Percentiles rank a stretch among this genome's conserved stretches.
Conservation (phyloP, 139 green algal species). For the Micractinium conductrix region DNA sequence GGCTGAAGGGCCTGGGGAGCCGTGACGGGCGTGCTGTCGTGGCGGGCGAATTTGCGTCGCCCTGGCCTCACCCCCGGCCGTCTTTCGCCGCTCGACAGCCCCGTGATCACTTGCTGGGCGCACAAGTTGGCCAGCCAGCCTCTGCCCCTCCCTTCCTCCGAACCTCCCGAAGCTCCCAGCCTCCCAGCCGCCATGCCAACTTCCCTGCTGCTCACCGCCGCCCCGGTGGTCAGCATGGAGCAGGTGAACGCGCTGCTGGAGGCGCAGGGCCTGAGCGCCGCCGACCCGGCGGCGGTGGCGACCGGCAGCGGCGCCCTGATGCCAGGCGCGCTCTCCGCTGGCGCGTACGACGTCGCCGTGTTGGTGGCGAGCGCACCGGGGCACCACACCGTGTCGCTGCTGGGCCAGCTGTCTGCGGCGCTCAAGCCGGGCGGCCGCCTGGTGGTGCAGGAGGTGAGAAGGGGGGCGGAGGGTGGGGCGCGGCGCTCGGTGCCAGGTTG, state of each 20-base stretch:
- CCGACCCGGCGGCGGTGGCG: background rate
- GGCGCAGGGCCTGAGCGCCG: background rate
- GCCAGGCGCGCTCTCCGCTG: constrained; percentile 1
- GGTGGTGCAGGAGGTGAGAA: constrained; percentile 37
- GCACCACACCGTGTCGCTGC: constrained; percentile 43
- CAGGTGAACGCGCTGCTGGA: constrained; percentile 13
- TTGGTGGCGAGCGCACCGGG: constrained; percentile 20
- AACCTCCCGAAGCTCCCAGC: no score
- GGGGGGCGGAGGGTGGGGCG: background rate
- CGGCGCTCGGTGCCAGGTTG: background rate
- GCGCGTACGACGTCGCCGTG: constrained; percentile 20
- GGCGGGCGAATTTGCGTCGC: no score
- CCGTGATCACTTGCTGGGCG: no score
- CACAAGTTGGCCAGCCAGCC: no score
- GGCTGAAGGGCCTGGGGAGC: no score
- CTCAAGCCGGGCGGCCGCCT: constrained; percentile 49
- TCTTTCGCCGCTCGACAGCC: no score
- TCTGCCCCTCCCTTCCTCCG: no score
- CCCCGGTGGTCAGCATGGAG: background rate
- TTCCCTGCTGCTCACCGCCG: constrained; percentile 21
- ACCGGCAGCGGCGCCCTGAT: constrained; percentile 19
- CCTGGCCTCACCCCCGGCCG: no score
- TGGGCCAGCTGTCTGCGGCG: constrained; percentile 14
- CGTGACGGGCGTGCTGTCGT: no score
- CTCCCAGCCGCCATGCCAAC: no score